Percentiles rank a stretch among this genome's conserved stretches.
phyloP scores from a whole-genome alignment of 441 rosid species.

The Pelargonium citronellum region DNA sequence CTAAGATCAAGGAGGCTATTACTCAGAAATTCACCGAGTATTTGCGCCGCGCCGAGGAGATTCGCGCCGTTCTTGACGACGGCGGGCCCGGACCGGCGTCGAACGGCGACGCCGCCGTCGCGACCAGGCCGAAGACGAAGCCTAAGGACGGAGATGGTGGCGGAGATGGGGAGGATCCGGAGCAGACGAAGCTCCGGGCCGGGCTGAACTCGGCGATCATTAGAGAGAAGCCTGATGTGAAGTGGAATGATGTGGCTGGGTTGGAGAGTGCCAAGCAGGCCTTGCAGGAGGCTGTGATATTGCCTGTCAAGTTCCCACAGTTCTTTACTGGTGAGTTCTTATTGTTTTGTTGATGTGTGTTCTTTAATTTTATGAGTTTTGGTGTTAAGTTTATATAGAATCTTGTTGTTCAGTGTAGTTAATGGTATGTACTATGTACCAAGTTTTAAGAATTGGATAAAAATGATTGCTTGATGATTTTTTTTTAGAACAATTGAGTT shows the following conservation, averaged over 20 bases:
- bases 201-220: constrained; percentile 82
- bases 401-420: background rate
- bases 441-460: background rate
- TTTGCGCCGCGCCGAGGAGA: constrained; percentile 98
- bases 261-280: constrained; percentile 81
- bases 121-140: constrained; percentile 76
- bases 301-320: constrained; percentile 89
- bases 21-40: constrained; percentile 93
- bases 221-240: constrained; percentile 75
- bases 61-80: constrained; percentile 85
- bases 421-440: background rate
- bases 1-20: constrained; percentile 82
- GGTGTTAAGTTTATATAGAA: background rate
- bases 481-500: no score
- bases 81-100: constrained; percentile 82
- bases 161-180: constrained; percentile 76
- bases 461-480: background rate
- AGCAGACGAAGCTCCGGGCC: constrained; percentile 68
- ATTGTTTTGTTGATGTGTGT: background rate
- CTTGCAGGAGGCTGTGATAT: constrained; percentile 84
- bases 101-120: constrained; percentile 88
- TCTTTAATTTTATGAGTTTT: background rate
- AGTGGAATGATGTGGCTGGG: constrained; percentile 73
- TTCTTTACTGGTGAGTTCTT: constrained; percentile 61
- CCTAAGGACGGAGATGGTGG: constrained; percentile 47